Base-by-base conservation (phyloP, 2,329 filamentous ascomycete genomes). In the Monosporascus sp. region DNA sequence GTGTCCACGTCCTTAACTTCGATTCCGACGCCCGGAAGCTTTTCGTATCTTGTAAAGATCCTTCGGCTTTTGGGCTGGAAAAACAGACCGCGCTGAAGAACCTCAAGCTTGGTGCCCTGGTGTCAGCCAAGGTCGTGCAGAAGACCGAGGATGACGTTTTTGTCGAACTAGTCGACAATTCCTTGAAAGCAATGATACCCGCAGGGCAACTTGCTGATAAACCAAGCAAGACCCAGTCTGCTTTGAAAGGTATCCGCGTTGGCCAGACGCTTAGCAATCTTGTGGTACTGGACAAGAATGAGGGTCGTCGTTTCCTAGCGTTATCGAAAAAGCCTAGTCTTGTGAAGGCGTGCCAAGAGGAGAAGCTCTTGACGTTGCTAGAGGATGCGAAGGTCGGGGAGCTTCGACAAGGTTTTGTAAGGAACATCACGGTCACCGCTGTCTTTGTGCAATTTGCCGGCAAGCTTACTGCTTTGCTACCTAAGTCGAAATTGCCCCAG, bases 11-110 rank as follows among this genome's bases (percentile, higher is more conserved):
- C n/a, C 72, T 96, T 37, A 88, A 87, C 49, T 84, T 97, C 49
- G 85, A 96, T 61, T 75, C 85, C 1, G 84, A 87, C 53, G 77
- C 81, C 40, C 78, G 80, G 56, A 86, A 88, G 60, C 81, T 99
- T 59, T 83, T 90, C 38, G 89, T 99, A 5, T 96, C 93, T 20
- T 99, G 94, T 79, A 96, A 96, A 71, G 91, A 96, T 61, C 89
- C 89, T 8, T 83, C 86, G 26, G 83, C 84, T 0, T 90, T 94
- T 63, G 88, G 88, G 9, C 64, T 84, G 20, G 85, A 89, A 40
- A 88, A 89, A 65, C 89, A 94, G 65, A 82, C 84, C 55, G 88
- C 88, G 1, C 84, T 96, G 62, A 85, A 88, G 65, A 82, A 82
- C 41, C 76, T 97, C 22, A 79, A 85, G 55, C 74, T 89, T 41